phyloP scores from a whole-genome alignment of 805 yeast genomes.

The Candida dajiaensis region DNA sequence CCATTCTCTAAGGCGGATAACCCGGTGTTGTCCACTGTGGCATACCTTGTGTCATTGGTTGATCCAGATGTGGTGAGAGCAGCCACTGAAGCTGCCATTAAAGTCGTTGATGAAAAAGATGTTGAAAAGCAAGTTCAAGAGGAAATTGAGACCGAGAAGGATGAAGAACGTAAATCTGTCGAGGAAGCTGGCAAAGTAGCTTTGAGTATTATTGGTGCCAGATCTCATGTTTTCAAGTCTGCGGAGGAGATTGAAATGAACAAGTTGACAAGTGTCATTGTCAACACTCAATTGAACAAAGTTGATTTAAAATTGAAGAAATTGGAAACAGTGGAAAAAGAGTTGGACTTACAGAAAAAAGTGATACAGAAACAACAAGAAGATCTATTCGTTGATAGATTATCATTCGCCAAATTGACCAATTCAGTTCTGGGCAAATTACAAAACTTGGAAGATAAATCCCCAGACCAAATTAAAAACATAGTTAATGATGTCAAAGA shows the following conservation, averaged over 20 bases:
- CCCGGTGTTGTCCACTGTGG: constrained; percentile 89
- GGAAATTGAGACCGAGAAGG: constrained; percentile 16
- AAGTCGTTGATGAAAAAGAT: constrained; percentile 21
- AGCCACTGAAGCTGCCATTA: constrained; percentile 61
- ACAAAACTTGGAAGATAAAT: constrained; percentile 29
- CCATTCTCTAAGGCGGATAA: constrained; percentile 85
- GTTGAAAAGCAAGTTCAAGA: constrained; percentile 13
- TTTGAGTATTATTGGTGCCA: constrained; percentile 69
- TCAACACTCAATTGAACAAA: constrained; percentile 58
- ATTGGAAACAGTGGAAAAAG: constrained; percentile 55
- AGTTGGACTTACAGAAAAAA: constrained; percentile 59
- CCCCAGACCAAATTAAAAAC: constrained; percentile 7
- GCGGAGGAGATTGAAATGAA: constrained; percentile 77
- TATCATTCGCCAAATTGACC: constrained; percentile 60
- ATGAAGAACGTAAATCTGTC: constrained; percentile 19
- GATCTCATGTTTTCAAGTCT: constrained; percentile 73
- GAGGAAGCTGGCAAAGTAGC: constrained; percentile 65
- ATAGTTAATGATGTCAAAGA: constrained; percentile 22
- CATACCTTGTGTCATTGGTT: constrained; percentile 78
- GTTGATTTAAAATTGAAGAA: constrained; percentile 58
- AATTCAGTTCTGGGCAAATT: constrained; percentile 43
- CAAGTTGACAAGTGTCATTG: constrained; percentile 47
- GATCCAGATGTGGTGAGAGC: constrained; percentile 83
- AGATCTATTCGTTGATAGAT: constrained; percentile 57
- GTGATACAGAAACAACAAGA: constrained; percentile 56